Conservation (phyloP, 148 eudicot species). For the Vaccinium corymbosum region DNA sequence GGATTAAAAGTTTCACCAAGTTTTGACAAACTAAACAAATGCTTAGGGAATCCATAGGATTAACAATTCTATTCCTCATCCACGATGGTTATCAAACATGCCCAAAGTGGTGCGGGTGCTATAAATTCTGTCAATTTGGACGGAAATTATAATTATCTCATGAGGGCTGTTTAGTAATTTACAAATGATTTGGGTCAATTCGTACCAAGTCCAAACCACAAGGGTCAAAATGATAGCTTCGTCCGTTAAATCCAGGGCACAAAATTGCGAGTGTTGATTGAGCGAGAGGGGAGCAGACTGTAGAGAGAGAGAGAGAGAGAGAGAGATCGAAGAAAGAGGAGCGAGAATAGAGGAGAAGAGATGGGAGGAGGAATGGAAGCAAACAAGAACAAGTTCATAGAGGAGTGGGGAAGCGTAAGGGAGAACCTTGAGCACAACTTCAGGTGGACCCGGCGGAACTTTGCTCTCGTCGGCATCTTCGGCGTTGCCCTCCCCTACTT, state of each 20-base stretch:
- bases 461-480: conserved; percentile 79
- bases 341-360: not conserved
- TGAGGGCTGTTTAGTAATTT: not conserved
- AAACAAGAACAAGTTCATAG: conserved; percentile 83
- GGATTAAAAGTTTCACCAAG: too few species aligned
- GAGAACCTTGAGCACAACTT: conserved; percentile 89
- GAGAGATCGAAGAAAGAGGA: not conserved
- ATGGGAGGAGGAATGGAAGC: conserved; percentile 99
- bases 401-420: conserved; percentile 79
- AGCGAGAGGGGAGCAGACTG: not conserved
- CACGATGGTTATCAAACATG: too few species aligned
- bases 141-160: not conserved
- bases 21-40: too few species aligned
- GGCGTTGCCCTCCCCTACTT: conserved; percentile 78
- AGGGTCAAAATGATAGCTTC: not conserved
- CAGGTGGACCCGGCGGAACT: conserved; percentile 94
- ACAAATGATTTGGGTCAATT: not conserved
- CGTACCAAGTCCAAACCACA: not conserved
- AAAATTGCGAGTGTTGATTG: not conserved
- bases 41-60: too few species aligned
- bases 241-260: not conserved
- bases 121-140: not conserved
- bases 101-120: not conserved
- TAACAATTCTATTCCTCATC: too few species aligned
- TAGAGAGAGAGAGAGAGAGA: not conserved